A percentile compares a stretch with the other conserved stretches of the same genome.
phyloP scores from a whole-genome alignment of 2,329 filamentous ascomycete species.

The Orbilia blumenaviensis region DNA sequence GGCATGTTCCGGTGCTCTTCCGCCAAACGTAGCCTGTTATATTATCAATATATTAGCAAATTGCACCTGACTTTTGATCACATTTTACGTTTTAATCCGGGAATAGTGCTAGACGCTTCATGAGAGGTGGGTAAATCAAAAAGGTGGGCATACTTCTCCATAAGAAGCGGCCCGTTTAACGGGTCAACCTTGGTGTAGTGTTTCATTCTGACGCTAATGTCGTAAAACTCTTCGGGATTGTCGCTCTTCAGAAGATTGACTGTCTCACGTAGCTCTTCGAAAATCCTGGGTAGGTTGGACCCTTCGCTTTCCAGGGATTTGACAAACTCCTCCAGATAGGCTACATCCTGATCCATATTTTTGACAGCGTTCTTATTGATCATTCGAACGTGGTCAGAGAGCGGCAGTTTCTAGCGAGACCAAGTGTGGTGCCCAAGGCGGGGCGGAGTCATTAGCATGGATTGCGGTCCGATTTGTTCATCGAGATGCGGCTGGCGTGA shows the following conservation, averaged over 20 bases:
- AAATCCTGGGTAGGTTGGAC: conserved; percentile 77
- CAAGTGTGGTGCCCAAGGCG: conserved; percentile 28
- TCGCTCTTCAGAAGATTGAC: conserved; percentile 83
- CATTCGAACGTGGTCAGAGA: conserved; percentile 79
- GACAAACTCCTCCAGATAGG: conserved; percentile 86
- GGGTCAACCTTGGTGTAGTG: conserved; percentile 94
- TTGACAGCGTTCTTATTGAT: conserved; percentile 88
- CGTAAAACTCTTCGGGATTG: conserved; percentile 96
- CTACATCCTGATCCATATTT: conserved; percentile 81
- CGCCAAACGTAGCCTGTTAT: conserved; percentile 39
- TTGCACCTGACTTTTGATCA: conserved; percentile 35
- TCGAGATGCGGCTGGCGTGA: conserved; percentile 48
- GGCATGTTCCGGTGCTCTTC: conserved; percentile 36
- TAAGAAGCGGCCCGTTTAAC: conserved; percentile 81
- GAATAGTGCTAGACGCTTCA: conserved; percentile 2
- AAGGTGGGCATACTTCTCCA: conserved; percentile 80
- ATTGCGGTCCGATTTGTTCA: conserved; percentile 20
- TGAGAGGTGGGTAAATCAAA: not conserved
- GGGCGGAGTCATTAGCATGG: conserved; percentile 45
- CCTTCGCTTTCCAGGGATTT: conserved; percentile 76
- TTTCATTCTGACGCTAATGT: conserved; percentile 86
- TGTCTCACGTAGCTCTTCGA: conserved; percentile 94
- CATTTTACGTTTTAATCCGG: conserved; percentile 7
- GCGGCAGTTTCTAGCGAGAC: conserved; percentile 72
- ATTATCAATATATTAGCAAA: conserved; percentile 31